These are phyloP conservation scores for Talaromyces sp. DNA, from an alignment of 2,329 filamentous ascomycete species.

Conservation along the genomic window DNA sequence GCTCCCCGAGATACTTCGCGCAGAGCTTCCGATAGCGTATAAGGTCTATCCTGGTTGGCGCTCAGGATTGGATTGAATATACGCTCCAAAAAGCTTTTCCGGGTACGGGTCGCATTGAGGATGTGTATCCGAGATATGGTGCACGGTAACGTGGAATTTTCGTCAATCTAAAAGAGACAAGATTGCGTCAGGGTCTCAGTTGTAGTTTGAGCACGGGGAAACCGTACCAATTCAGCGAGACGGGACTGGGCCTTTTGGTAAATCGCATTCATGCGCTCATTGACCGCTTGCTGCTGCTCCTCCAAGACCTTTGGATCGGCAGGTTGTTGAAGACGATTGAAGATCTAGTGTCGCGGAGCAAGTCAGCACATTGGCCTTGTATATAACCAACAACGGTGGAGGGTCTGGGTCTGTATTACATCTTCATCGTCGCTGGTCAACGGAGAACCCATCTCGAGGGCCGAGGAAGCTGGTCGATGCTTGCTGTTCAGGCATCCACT, in stretches of 20 bases:
- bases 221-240: slow-evolving; percentile 58
- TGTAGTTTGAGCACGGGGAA: background rate
- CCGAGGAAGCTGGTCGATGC: background rate
- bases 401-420: slow-evolving; percentile 16
- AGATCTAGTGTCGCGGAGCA: slow-evolving; percentile 22
- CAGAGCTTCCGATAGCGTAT: slow-evolving; percentile 76
- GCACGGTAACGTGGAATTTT: slow-evolving; percentile 81
- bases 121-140: slow-evolving; percentile 81
- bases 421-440: slow-evolving; percentile 38
- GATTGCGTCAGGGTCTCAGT: background rate
- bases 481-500: background rate
- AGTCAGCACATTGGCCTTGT: background rate
- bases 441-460: slow-evolving; percentile 39
- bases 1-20: slow-evolving; percentile 64
- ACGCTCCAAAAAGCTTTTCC: slow-evolving; percentile 73
- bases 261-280: slow-evolving; percentile 53
- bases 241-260: slow-evolving; percentile 59
- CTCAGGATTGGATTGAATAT: slow-evolving; percentile 73
- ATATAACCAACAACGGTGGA: background rate
- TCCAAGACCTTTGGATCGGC: slow-evolving; percentile 55
- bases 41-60: slow-evolving; percentile 59
- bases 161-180: slow-evolving; percentile 54
- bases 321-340: slow-evolving; percentile 40
- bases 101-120: slow-evolving; percentile 77
- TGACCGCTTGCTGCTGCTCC: slow-evolving; percentile 55